phyloP scores from a whole-genome alignment of 2,329 filamentous ascomycete species.

The Penicillium sp. region DNA sequence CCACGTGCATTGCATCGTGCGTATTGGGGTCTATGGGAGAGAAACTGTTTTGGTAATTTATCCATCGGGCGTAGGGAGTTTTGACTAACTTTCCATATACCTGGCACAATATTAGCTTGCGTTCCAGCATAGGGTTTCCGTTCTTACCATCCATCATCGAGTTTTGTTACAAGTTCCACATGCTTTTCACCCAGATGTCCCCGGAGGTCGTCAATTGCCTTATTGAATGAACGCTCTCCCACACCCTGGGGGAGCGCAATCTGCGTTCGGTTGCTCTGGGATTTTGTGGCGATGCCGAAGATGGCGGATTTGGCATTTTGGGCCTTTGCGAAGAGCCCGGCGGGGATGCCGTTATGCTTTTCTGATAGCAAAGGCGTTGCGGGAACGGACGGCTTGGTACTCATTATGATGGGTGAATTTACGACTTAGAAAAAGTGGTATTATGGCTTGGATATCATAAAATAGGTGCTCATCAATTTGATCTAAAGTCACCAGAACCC shows the following conservation, averaged over 20 bases:
- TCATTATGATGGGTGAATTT: neutral
- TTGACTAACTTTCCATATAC: conserved; percentile 8
- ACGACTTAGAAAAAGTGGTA: neutral
- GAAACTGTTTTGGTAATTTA: neutral
- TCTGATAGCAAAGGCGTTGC: conserved; percentile 4
- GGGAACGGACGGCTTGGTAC: neutral
- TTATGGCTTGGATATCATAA: neutral
- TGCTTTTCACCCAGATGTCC: conserved; percentile 1
- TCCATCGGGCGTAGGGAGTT: too few relatives aligned
- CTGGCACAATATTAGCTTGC: neutral
- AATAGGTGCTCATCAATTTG: neutral
- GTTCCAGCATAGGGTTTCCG: neutral
- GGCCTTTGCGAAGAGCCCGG: conserved; percentile 5
- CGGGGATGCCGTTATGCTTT: conserved; percentile 6
- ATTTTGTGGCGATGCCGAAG: conserved; percentile 6
- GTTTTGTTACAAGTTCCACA: conserved; percentile 6
- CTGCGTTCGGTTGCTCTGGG: neutral
- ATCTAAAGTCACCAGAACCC: neutral
- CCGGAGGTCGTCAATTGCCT: conserved; percentile 2
- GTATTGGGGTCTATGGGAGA: conserved; percentile 7
- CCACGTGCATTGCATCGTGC: conserved; percentile 11
- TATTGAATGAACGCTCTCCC: neutral
- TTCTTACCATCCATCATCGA: conserved; percentile 7
- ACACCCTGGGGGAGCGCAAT: conserved; percentile 5
- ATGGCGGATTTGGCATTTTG: conserved; percentile 8